Percentiles rank a stretch among this genome's conserved stretches.
phyloP scores from a whole-genome alignment of 306 rosid species.

The Casuarina cunninghamiana region DNA sequence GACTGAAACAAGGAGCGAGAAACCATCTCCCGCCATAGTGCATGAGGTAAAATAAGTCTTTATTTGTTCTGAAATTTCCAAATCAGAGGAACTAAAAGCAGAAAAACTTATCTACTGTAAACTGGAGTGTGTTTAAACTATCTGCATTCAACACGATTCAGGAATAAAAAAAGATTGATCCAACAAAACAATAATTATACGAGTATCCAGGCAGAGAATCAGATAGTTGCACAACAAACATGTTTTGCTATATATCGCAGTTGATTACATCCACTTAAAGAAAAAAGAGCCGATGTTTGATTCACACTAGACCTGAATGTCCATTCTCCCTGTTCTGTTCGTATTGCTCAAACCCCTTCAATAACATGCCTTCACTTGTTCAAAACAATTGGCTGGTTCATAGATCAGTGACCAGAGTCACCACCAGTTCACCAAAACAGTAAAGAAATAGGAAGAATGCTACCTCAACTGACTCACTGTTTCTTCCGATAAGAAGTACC shows the following conservation, averaged over 20 bases:
- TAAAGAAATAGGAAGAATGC: not conserved
- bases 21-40: constrained; percentile 76
- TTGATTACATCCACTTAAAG: not conserved
- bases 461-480: not conserved
- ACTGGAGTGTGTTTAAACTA: not conserved
- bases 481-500: not conserved
- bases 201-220: not conserved
- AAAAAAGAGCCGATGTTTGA: not conserved
- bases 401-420: not conserved
- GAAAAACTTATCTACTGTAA: not conserved
- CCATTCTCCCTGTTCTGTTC: not conserved
- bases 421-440: not conserved
- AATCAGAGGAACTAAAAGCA: not conserved
- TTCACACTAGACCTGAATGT: not conserved
- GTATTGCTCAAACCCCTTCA: not conserved
- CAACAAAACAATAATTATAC: not conserved
- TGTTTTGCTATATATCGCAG: not conserved
- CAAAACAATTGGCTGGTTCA: not conserved
- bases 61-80: constrained; percentile 5
- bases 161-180: not conserved
- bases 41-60: constrained; percentile 66
- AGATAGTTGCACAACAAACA: not conserved
- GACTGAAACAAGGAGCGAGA: constrained; percentile 52
- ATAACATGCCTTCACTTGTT: not conserved
- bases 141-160: not conserved